Evolutionary conservation across 805 yeast genomes (phyloP), one percentile per base, ranked within the genome.

Genomic region (Saturnispora galanensis): DNA sequence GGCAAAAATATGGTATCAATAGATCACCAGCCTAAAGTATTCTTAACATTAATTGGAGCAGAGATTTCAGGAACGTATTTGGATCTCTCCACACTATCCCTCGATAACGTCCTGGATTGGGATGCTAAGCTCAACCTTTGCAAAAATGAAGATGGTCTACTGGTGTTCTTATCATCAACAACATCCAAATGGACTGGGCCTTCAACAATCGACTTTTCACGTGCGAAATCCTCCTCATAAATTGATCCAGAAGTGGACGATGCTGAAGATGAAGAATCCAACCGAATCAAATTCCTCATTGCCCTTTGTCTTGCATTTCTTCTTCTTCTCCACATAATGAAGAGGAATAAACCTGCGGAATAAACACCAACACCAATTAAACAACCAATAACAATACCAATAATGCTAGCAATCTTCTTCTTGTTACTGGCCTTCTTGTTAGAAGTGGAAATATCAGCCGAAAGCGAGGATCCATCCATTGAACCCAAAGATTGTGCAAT

Each of bases 341-440:
- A 47, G 31, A 31, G 28, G 40, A 35, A 51, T 29, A 37, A 42
- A 21, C 34, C 52, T 29, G 42, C 45, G 13, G 49, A 29, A 59
- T 84, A 84, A 9, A 76, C 65, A 7, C 74, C 66, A 38, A 85
- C 81, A 44, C 96, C 97, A 11, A 76, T 77, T 29, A 85, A 79
- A 6, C 94, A 79, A 39, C 97, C 96, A 35, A 86, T 71, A 11
- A 90, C 80, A 43, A 88, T 75, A 32, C 95, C 96, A 21, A 26
- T 18, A 30, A 38, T 38, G 3, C 26, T 29, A 21, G 84, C 81
- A 18, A 85, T 71, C 49, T 55, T 52, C 4, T 55, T 60, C 18
- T 41, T 53, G 6, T 21, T 21, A 21, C 7, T 21, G 21, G 42
- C 49, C 39, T 41, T 47, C 12, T 15, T 38, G 29, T 12, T 34